Evolutionary conservation across 495 filamentous ascomycete genomes (phyloP).

Genomic region (Xylaria grammica): DNA sequence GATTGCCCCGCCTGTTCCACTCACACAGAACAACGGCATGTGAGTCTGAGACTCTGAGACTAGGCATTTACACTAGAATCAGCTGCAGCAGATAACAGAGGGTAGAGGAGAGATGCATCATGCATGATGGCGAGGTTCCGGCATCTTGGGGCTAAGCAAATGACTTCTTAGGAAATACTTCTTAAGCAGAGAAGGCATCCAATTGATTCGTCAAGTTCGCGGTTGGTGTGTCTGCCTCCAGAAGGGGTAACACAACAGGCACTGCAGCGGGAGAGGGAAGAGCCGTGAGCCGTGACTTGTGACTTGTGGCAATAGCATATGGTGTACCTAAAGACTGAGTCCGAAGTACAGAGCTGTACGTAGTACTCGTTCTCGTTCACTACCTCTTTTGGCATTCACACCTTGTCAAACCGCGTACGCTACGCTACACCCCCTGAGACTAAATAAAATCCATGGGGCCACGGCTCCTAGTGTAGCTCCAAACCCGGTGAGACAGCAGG

Average conservation of each 20-base stretch:
- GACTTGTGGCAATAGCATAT: no score
- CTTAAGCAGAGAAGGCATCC: background rate
- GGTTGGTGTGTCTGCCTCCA: background rate
- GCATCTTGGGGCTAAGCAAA: conserved; percentile 15
- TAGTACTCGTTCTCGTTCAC: background rate
- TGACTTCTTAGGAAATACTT: background rate
- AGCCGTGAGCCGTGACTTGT: background rate
- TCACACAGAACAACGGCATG: no score
- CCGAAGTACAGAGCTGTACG: background rate
- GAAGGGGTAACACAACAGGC: conserved; percentile 3
- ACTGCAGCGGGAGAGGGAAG: background rate
- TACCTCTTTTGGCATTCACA: no score
- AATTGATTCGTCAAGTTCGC: background rate
- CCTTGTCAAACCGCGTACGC: background rate
- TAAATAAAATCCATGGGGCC: conserved; percentile 1
- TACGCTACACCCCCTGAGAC: background rate
- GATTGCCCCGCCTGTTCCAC: no score
- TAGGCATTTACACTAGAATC: no score
- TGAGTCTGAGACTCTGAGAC: no score
- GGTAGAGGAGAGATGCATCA: conserved; percentile 14
- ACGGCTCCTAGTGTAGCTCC: no score
- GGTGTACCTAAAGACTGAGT: no score
- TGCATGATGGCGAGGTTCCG: conserved; percentile 17
- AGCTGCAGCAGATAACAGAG: background rate
- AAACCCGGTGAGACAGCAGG: conserved; percentile 5